Percentiles rank a stretch among this genome's conserved stretches.
Conservation (phyloP, 1,284 basidiomycete species). For the Apiotrichum veenhuisii region DNA sequence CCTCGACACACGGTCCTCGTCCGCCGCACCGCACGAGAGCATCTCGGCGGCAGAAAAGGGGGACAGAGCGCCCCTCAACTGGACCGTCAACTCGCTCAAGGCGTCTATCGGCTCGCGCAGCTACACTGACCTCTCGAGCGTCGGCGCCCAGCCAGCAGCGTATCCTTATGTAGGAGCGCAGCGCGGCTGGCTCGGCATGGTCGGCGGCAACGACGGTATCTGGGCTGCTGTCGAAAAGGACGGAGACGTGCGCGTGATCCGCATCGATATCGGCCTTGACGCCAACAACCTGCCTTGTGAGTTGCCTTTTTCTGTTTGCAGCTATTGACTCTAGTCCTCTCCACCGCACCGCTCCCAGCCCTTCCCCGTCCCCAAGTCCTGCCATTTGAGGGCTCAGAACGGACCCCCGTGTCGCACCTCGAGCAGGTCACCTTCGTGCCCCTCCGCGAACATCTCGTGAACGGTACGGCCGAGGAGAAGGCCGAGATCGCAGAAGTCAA, state of each 20-base stretch:
- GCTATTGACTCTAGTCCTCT: slow-evolving; percentile 17
- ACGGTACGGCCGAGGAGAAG: slow-evolving; percentile 6
- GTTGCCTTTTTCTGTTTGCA: not conserved
- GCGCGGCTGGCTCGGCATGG: slow-evolving; percentile 37
- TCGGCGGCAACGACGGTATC: slow-evolving; percentile 30
- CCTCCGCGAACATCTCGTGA: slow-evolving; percentile 5
- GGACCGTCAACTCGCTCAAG: slow-evolving; percentile 28
- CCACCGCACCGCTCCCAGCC: slow-evolving; percentile 31
- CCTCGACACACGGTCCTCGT: slow-evolving; percentile 16
- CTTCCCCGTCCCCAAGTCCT: slow-evolving; percentile 19
- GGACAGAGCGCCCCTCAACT: slow-evolving; percentile 14
- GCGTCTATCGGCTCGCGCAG: slow-evolving; percentile 19
- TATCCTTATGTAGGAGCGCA: slow-evolving; percentile 11
- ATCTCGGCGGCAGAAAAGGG: slow-evolving; percentile 9
- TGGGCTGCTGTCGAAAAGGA: slow-evolving; percentile 35
- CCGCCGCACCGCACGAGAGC: slow-evolving; percentile 9
- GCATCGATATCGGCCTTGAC: slow-evolving; percentile 34
- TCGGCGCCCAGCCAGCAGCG: not conserved
- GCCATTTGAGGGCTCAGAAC: not conserved
- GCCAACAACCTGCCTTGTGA: slow-evolving; percentile 28
- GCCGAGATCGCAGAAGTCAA: not conserved
- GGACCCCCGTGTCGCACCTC: slow-evolving; percentile 6
- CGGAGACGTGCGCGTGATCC: slow-evolving; percentile 25
- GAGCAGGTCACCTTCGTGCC: slow-evolving; percentile 16
- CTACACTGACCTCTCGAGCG: slow-evolving; percentile 16